Evolutionary conservation across 805 yeast genomes (phyloP), one percentile per base, ranked within the genome.

Genomic region (Starmerella tilneyi): DNA sequence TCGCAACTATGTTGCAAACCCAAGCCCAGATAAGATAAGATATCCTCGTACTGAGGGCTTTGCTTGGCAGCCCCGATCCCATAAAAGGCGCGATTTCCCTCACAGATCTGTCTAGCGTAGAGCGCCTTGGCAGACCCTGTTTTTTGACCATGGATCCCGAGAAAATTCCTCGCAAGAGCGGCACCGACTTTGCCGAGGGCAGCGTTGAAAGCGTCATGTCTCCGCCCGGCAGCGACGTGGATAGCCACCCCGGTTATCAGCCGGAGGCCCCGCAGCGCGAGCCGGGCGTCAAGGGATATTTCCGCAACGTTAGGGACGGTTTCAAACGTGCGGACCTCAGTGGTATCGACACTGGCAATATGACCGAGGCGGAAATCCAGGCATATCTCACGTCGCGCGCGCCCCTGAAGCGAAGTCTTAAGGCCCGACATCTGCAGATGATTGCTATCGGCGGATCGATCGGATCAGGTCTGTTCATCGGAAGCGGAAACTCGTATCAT

Each of bases 401-500:
- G 6, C 56, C 58, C 2, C 44, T 54, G 13, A 67, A 73, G 36
- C 61, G 76, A 38, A 45, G 45, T 15, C 58, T 64, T 43, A 61
- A 59, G 47, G 45, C 54, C n/a, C 53, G 65, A 9, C 68, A 64
- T 45, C 43, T 64, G 34, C 61, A 59, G 44, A 76, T 82, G 76
- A 80, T 84, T 56, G 85, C 94, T 31, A 69, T 84, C 44, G 92
- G 92, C 47, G 86, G 92, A 44, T 80, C 89, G 42, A 79, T 84
- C 48, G 95, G 94, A 57, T 80, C 92, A 24, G 82, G 82, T 54
- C 62, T 78, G 26, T 77, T 74, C 57, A 64, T 77, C 29, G 74
- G 77, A 30, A 64, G 74, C 0, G 78, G 79, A 19, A 65, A 64
- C 29, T 64, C 76, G 9, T 62, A 74, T 41, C 59, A 63, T 26